Base-by-base conservation (phyloP, 768 basidiomycete species). In the Rhizopogon rudus region DNA sequence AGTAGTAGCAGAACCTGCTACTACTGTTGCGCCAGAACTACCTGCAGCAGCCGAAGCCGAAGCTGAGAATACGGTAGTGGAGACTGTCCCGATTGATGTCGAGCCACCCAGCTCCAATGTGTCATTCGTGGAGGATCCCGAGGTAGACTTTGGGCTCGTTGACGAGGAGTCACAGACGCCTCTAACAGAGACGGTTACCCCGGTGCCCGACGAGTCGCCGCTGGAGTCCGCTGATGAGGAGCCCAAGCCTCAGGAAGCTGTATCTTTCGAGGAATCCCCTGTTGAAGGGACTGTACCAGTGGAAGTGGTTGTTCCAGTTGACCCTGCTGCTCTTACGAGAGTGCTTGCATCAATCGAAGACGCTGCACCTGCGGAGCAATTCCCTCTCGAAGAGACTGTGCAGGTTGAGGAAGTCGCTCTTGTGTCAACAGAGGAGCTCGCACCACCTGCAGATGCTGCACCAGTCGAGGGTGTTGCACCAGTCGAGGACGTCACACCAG, bases 121-220 rank as follows among this genome's bases (percentile, higher is more conserved):
- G 2, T 55, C 54, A 14, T 41, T 55, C 39, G 10, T 51, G 3
- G 54, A 55, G 37, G 54, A 55, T 33, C 48, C 54, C 7, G 49
- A 55, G 28, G 37, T 55, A 16, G 39, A 2, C 17, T 50, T 51
- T 8, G 8, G 25, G 6, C 5, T 16, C 13, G 31, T 9, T 40
- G 49, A n/a, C 3, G 54, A 40, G 31, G 48, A 35, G 25, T 31
- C 40, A 16, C 39, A 35, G 31, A 33, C 52, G 13, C n/a, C 44
- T 17, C 31, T 25, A 22, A 25, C 42, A 17, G 43, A 48, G 53
- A 17, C 52, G n/a, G 22, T 12, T 17, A 43, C 13, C 6, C 41
- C 9, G 7, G 37, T 31, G 8, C 9, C 49, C 6, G 43, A 49
- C 7, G 29, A n/a, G 25, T 25, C 4, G 4, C 4, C 25, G 4